phyloP scores from a whole-genome alignment of 2,329 filamentous ascomycete genomes.

The Aspergillus sergii region DNA sequence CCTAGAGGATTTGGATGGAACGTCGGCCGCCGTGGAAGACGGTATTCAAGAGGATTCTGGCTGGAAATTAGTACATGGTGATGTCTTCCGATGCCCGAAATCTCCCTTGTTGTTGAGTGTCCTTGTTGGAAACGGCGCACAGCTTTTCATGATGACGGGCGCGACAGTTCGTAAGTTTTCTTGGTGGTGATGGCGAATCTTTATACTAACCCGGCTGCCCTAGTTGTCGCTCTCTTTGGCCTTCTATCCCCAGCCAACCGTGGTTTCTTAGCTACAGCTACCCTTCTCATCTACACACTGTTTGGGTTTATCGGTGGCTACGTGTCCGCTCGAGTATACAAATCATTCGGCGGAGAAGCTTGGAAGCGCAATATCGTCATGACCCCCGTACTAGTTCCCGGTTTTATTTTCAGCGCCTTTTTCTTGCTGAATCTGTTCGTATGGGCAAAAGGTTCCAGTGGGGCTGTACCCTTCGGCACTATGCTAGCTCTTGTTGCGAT shows the following conservation, averaged over 20 bases:
- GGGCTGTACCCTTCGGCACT: constrained; percentile 92
- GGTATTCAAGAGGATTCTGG: constrained; percentile 96
- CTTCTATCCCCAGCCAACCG: constrained; percentile 96
- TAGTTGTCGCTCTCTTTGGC: constrained; percentile 82
- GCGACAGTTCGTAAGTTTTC: constrained; percentile 70
- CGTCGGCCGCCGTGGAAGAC: constrained; percentile 74
- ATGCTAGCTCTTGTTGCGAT: constrained; percentile 93
- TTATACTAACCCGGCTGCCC: constrained; percentile 15
- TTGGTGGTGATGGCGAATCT: not conserved
- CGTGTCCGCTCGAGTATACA: constrained; percentile 86
- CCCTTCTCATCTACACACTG: constrained; percentile 89
- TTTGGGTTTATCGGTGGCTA: constrained; percentile 94
- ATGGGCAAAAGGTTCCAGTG: constrained; percentile 89
- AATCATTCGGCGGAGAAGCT: constrained; percentile 84
- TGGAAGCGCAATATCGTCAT: constrained; percentile 94
- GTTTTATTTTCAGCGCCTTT: constrained; percentile 81
- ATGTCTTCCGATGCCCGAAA: constrained; percentile 88
- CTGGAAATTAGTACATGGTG: constrained; percentile 97
- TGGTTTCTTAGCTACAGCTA: constrained; percentile 88
- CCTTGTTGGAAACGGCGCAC: constrained; percentile 87
- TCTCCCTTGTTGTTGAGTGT: constrained; percentile 83
- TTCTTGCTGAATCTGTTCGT: constrained; percentile 96
- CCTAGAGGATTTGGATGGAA: constrained; percentile 83
- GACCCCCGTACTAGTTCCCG: constrained; percentile 83
- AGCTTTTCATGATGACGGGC: constrained; percentile 97